phyloP scores from a whole-genome alignment of 305 asterid species.

The Coffea humblotiana region DNA sequence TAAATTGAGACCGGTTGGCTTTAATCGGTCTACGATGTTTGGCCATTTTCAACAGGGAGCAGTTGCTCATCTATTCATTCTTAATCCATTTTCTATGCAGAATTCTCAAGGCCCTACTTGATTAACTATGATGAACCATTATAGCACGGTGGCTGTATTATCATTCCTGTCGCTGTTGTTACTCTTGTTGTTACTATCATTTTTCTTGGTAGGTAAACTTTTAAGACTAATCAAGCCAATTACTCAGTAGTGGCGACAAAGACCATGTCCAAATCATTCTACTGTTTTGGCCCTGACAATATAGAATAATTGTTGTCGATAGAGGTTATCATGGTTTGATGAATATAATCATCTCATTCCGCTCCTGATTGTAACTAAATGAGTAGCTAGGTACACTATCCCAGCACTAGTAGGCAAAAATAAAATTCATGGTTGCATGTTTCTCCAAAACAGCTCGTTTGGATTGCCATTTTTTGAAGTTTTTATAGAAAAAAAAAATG shows the following conservation, averaged over 20 bases:
- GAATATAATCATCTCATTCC: neutral
- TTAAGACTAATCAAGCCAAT: neutral
- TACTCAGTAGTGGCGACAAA: slow-evolving; percentile 3
- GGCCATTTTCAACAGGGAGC: neutral
- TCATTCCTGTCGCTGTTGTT: slow-evolving; percentile 1
- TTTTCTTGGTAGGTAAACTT: slow-evolving; percentile 17
- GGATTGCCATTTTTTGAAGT: too few relatives aligned
- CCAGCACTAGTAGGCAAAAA: too few relatives aligned
- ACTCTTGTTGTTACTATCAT: neutral
- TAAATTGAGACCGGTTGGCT: slow-evolving; percentile 19
- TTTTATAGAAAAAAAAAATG: too few relatives aligned
- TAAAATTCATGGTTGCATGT: too few relatives aligned
- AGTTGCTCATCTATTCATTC: neutral
- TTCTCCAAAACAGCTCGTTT: too few relatives aligned
- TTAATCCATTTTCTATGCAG: neutral
- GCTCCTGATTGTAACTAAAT: neutral
- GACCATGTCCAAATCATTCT: slow-evolving; percentile 10
- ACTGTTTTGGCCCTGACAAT: neutral
- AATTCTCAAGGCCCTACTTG: neutral
- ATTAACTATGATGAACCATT: neutral
- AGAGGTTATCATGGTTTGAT: neutral
- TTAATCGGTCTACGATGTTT: slow-evolving; percentile 1
- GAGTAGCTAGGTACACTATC: too few relatives aligned
- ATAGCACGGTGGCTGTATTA: neutral
- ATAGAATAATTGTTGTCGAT: slow-evolving; percentile 3